phyloP scores from a whole-genome alignment of 371 early-diverging fungal species.

The Amoeboaphelidium protococcarum region DNA sequence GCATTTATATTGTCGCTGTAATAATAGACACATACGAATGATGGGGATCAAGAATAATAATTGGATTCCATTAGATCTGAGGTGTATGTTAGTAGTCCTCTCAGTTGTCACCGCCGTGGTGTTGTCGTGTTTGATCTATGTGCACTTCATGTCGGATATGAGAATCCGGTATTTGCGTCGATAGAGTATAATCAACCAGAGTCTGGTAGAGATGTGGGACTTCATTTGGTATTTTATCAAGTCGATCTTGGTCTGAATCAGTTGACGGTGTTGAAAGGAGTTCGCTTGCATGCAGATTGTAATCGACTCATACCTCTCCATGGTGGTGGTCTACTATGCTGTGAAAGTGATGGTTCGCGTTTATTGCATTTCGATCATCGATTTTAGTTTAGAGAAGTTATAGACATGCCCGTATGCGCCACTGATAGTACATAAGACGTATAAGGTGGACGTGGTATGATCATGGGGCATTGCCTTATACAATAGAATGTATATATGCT shows the following conservation, averaged over 20 bases:
- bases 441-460: too few relatives aligned
- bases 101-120: slow-evolving; percentile 76
- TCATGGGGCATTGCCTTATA: too few relatives aligned
- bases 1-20: slow-evolving; percentile 86
- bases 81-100: too few relatives aligned
- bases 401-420: slow-evolving; percentile 10
- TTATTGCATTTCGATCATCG: too few relatives aligned
- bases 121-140: slow-evolving; percentile 43
- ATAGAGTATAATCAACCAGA: slow-evolving; percentile 69
- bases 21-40: slow-evolving; percentile 48
- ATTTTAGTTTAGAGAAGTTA: slow-evolving; percentile 61
- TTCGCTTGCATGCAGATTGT: slow-evolving; percentile 39
- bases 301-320: slow-evolving; percentile 50
- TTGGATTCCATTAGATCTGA: too few relatives aligned
- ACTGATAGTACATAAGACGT: background rate
- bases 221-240: slow-evolving; percentile 87
- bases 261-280: slow-evolving; percentile 78
- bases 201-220: slow-evolving; percentile 16
- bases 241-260: slow-evolving; percentile 93
- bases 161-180: slow-evolving; percentile 88
- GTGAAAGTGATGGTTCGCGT: slow-evolving; percentile 67
- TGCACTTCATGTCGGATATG: slow-evolving; percentile 88
- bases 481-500: too few relatives aligned
- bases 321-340: slow-evolving; percentile 88
- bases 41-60: too few relatives aligned